Base-by-base conservation (phyloP, 2,329 filamentous ascomycete species). In the Orbilia javanica region DNA sequence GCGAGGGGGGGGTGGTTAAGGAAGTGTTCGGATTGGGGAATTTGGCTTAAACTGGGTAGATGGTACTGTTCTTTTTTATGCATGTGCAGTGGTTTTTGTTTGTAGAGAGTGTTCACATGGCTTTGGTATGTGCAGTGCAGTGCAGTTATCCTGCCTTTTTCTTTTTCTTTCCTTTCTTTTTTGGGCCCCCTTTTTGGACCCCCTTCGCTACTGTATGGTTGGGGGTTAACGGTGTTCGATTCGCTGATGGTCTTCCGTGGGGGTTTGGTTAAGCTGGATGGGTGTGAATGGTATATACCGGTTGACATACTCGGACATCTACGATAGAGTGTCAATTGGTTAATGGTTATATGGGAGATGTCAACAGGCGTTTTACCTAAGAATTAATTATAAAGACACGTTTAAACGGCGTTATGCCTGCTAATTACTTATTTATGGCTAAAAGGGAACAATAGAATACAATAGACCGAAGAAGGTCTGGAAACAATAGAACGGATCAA, bases 51-150 rank as follows among this genome's bases (percentile, higher is more conserved):
- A 60, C 22, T 57, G 44, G 64, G 48, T 67, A 34, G 64, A 55
- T 34, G 25, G 34, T 60, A 48, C 31, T 53, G 29, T 36, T 64
- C 27, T 39, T n/a, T 11, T 1, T 36, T 18, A 67, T 72, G 68
- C 68, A 53, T 18, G 55, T 34, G 25, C 57, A 46, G 42, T 44
- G 53, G 13, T 64, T 22, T 46, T 46, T 25, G 22, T 20, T 8
- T 48, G 1, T n/a, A n/a, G n/a, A n/a, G n/a, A n/a, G n/a, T 73
- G 69, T 73, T 73, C 69, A 73, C 69, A 73, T 73, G 60, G 60
- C 31, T 60, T 18, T 36, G 25, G 34, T 44, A 44, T 44, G 42
- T 44, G 18, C 42, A 34, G 10, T 34, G 31, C 10, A 34, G 48
- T 52, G 20, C 48, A 39, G 52, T 53, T 20, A 22, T 6, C 34